phyloP scores from a whole-genome alignment of 2,329 filamentous ascomycete species.

The Orbilia javanica region DNA sequence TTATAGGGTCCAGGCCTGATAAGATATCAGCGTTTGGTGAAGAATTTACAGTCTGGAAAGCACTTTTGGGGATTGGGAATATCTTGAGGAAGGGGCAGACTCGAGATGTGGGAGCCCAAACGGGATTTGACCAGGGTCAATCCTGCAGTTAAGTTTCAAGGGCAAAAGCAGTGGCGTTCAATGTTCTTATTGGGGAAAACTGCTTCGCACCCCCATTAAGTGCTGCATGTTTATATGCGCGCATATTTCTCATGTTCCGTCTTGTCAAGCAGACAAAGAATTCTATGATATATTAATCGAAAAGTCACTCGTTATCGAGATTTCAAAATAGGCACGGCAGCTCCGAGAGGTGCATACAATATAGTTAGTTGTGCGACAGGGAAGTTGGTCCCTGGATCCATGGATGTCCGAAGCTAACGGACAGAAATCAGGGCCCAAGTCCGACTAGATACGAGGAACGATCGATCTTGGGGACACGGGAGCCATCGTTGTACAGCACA shows the following conservation, averaged over 20 bases:
- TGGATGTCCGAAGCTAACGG: too few species aligned
- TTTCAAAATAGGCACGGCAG: background rate
- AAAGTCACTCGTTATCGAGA: background rate
- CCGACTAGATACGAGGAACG: background rate
- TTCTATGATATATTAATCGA: background rate
- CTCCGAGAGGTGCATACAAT: background rate
- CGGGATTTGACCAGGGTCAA: conserved; percentile 31
- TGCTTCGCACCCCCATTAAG: background rate
- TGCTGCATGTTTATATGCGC: background rate
- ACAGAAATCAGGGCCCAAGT: background rate
- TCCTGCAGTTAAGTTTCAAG: conserved; percentile 36
- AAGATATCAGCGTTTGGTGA: conserved; percentile 6
- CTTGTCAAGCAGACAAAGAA: background rate
- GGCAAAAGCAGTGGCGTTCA: conserved; percentile 12
- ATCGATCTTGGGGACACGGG: background rate
- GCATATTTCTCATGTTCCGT: too few species aligned
- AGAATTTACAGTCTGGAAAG: background rate
- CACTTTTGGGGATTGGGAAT: background rate
- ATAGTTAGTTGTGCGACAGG: background rate
- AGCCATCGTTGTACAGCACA: conserved; percentile 31
- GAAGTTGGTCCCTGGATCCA: background rate
- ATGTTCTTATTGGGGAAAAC: background rate
- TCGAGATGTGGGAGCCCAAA: conserved; percentile 23
- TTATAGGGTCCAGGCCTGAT: conserved; percentile 46
- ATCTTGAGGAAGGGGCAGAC: background rate